These are phyloP conservation scores for Acanthamoeba lugdunensis DNA, from an alignment of 208 protist genomes.

Conservation along the genomic window DNA sequence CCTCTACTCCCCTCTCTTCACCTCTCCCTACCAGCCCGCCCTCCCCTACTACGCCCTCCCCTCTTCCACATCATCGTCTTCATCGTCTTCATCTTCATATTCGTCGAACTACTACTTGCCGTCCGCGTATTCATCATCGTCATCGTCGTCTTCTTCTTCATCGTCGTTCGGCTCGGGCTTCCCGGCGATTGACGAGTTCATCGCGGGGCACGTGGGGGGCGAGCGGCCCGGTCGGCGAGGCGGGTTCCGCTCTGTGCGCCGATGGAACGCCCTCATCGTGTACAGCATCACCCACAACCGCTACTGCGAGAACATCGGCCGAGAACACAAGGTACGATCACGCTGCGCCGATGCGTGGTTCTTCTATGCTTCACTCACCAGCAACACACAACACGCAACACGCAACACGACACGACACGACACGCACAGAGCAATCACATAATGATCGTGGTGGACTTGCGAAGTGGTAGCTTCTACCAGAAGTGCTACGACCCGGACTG, in stretches of 20 bases:
- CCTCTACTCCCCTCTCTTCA: neutral
- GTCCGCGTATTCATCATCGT: neutral
- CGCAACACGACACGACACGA: too few relatives aligned
- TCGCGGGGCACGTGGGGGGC: neutral
- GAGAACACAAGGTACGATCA: constrained; percentile 55
- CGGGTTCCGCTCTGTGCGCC: neutral
- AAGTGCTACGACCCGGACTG: constrained; percentile 72
- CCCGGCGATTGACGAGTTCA: constrained; percentile 18
- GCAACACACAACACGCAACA: too few relatives aligned
- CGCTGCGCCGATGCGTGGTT: too few relatives aligned
- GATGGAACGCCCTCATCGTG: neutral
- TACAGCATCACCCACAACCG: constrained; percentile 54
- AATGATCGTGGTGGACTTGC: constrained; percentile 66
- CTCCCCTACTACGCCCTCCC: constrained; percentile 5
- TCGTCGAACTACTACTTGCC: neutral
- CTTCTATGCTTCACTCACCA: too few relatives aligned
- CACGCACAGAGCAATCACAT: constrained; percentile 50
- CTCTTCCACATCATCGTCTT: neutral
- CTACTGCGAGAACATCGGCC: constrained; percentile 73
- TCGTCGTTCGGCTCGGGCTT: neutral
- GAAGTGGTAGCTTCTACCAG: constrained; percentile 45
- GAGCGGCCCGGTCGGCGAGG: neutral
- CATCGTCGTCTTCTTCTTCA: neutral
- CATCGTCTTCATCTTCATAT: neutral
- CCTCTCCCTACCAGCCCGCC: neutral